Conservation (phyloP, 139 green algal genomes). For the Volvox reticuliferus region DNA sequence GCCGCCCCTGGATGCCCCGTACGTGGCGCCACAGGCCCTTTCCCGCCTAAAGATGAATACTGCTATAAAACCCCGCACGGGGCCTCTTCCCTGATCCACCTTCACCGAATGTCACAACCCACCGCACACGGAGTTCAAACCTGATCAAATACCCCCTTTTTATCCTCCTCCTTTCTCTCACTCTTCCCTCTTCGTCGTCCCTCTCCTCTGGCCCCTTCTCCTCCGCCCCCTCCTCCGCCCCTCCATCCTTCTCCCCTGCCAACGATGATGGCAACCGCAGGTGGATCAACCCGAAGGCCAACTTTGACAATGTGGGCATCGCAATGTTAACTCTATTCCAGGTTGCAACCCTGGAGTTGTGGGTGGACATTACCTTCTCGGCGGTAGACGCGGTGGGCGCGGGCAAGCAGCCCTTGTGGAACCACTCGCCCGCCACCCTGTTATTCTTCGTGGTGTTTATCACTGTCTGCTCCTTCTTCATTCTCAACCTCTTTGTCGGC, state of each 20-base stretch:
- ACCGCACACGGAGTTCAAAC: no score
- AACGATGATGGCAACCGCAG: neutral
- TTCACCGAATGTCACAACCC: no score
- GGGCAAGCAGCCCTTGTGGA: constrained; percentile 70
- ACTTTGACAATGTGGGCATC: constrained; percentile 77
- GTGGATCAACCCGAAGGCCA: constrained; percentile 65
- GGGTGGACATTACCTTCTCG: constrained; percentile 74
- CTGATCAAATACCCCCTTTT: no score
- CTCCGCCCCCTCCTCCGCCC: neutral
- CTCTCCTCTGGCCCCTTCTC: no score
- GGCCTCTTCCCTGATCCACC: no score
- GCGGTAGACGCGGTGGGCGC: constrained; percentile 57
- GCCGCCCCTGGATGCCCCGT: no score
- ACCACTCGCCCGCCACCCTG: constrained; percentile 53
- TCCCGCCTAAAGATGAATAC: no score
- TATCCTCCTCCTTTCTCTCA: no score
- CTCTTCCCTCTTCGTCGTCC: neutral
- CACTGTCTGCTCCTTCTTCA: constrained; percentile 61
- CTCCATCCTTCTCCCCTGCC: neutral
- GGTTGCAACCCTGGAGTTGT: constrained; percentile 52
- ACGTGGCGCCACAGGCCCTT: no score
- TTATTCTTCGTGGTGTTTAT: constrained; percentile 77
- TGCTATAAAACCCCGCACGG: no score
- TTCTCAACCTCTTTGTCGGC: constrained; percentile 55
- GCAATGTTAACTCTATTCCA: constrained; percentile 75